Evolutionary conservation across 1,284 basidiomycete genomes (phyloP), one percentile per base, ranked within the genome.

Genomic region (Coniophora puteana): DNA sequence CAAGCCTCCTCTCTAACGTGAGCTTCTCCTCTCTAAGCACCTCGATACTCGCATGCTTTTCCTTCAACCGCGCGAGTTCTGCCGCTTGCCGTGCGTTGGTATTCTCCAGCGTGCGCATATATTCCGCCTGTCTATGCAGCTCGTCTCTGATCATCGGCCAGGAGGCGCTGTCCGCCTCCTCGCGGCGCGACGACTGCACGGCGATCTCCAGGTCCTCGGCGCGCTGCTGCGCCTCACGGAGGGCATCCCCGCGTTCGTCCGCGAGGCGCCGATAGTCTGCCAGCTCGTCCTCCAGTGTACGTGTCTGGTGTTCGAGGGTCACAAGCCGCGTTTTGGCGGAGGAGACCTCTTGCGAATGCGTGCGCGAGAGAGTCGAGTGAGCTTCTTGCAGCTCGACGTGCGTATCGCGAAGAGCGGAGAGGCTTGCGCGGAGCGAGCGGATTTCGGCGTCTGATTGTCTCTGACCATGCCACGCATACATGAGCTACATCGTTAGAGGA

Each of bases 1-100:
- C 56, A 5, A 83, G 57, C 51, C 77, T 83, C 14, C 64, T 58
- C 54, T 89, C 80, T 30, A 90, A 59, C 0, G 72, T 68, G 11
- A 79, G 68, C 49, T 88, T 89, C 61, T 89, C 82, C 56, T 90
- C 89, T 36, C 75, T 71, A 31, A 91, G 56, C 1, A 90, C 78
- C 48, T 88, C 84, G 6, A 84, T 61, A 50, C 76, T 81, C 3
- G 69, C 63, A 28, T 81, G 69, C 4, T 75, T 66, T 41, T 77
- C 76, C 36, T 76, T 68, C 18, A 85, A 65, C 4, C 67, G 52
- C 8, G 59, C 62, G 12, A 89, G 50, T 49, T 89, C 83, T 1
- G 68, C 55, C 7, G 55, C 69, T 38, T 87, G 62, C 47, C 70
- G 76, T 3, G 71, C 62, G 46, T 89, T 90, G 5, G 69, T 68